Evolutionary conservation across 2,329 filamentous ascomycete species (phyloP).

Genomic region (Coniochaeta pulveracea): DNA sequence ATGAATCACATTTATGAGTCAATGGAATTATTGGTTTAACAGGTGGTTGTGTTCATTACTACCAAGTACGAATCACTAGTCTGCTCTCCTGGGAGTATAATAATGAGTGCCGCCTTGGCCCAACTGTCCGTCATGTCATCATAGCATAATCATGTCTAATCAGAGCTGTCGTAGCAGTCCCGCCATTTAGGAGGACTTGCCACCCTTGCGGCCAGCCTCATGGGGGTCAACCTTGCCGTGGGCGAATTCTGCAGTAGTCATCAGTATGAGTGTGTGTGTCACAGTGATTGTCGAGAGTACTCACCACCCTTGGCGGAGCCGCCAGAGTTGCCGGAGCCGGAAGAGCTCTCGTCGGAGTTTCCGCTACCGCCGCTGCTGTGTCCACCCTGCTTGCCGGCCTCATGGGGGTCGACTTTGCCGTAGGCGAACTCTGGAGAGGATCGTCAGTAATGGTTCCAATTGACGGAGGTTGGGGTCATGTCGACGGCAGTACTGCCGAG

Average conservation of each 20-base stretch:
- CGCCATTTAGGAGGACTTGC: neutral
- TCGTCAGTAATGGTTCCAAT: neutral
- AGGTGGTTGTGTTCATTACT: too few relatives aligned
- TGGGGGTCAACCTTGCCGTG: slow-evolving; percentile 4
- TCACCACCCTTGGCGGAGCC: slow-evolving; percentile 2
- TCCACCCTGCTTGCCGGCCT: slow-evolving; percentile 27
- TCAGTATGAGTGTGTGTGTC: neutral
- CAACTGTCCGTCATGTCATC: too few relatives aligned
- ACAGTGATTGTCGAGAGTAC: neutral
- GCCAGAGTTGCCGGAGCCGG: neutral
- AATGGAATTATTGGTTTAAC: too few relatives aligned
- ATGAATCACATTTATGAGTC: too few relatives aligned
- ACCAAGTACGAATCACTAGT: too few relatives aligned
- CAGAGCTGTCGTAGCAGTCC: too few relatives aligned
- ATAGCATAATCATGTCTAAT: too few relatives aligned
- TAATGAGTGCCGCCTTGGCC: too few relatives aligned
- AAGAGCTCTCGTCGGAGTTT: slow-evolving; percentile 1
- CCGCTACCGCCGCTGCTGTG: slow-evolving; percentile 10
- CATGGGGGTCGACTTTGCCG: slow-evolving; percentile 26
- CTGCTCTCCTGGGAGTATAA: too few relatives aligned
- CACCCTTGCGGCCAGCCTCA: slow-evolving; percentile 3
- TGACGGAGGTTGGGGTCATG: neutral
- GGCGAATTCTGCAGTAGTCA: slow-evolving; percentile 1
- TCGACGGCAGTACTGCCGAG: neutral
- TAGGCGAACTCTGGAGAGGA: slow-evolving; percentile 20